Conservation (phyloP, 805 yeast genomes). For the Ogataea philodendri region DNA sequence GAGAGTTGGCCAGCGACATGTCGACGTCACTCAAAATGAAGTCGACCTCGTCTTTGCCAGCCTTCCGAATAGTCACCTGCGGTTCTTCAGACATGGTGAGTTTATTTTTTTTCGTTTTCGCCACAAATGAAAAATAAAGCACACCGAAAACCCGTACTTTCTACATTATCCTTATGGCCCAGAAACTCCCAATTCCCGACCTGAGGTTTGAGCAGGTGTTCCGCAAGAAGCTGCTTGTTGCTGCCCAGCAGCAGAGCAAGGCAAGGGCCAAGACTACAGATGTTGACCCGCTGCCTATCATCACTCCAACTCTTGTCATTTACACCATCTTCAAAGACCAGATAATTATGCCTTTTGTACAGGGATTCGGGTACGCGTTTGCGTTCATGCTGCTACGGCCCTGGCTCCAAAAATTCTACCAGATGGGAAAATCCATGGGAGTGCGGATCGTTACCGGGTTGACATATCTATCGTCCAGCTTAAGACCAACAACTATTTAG, state of each 20-base stretch:
- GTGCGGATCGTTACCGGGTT: constrained; percentile 17
- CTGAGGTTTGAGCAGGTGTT: constrained; percentile 66
- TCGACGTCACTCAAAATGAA: constrained; percentile 86
- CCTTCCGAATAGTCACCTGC: constrained; percentile 81
- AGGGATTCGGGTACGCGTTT: constrained; percentile 48
- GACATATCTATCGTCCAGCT: constrained; percentile 11
- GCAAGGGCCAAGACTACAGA: constrained; percentile 13
- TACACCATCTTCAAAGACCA: constrained; percentile 53
- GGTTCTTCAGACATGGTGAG: constrained; percentile 49
- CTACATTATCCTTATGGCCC: constrained; percentile 6
- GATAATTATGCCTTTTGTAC: constrained; percentile 54
- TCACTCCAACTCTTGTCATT: constrained; percentile 45
- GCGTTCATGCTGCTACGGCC: constrained; percentile 38
- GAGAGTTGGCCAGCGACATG: constrained; percentile 84
- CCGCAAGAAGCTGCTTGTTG: constrained; percentile 35
- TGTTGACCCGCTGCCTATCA: constrained; percentile 19
- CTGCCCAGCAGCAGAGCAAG: constrained; percentile 24
- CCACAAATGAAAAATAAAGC: constrained; percentile 9
- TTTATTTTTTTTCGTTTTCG: constrained; percentile 9
- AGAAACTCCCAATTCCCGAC: constrained; percentile 48
- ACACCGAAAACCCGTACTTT: constrained; percentile 10
- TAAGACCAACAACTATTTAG: too few relatives aligned
- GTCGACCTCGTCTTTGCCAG: constrained; percentile 85
- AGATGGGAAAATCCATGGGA: constrained; percentile 27
- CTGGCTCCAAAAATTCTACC: constrained; percentile 26